A percentile compares a stretch with the other conserved stretches of the same genome.
These are phyloP conservation scores for Myxozyma kluyveri DNA, from an alignment of 805 yeast species.

Conservation along the genomic window DNA sequence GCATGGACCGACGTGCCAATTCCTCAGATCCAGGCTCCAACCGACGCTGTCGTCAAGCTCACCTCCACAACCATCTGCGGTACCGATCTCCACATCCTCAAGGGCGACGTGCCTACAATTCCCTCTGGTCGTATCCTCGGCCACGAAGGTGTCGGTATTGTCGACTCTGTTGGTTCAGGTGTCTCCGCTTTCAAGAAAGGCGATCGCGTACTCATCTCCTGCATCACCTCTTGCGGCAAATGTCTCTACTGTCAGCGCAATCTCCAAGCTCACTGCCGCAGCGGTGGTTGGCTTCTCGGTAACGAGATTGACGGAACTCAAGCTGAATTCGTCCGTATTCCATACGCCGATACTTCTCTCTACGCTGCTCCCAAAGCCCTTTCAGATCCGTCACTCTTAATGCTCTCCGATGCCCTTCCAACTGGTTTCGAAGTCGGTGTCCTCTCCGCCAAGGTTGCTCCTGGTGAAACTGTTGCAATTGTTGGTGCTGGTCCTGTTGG, in stretches of 20 bases:
- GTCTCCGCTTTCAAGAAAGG: conserved; percentile 44
- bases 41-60: conserved; percentile 50
- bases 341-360: conserved; percentile 53
- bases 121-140: conserved; percentile 46
- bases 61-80: conserved; percentile 54
- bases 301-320: conserved; percentile 53
- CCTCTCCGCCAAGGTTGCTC: conserved; percentile 12
- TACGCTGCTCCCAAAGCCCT: conserved; percentile 42
- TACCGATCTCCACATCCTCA: conserved; percentile 52
- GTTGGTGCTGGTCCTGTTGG: conserved; percentile 27
- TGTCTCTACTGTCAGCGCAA: conserved; percentile 53
- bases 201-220: conserved; percentile 48
- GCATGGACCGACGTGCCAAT: conserved; percentile 25
- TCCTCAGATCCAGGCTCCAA: conserved; percentile 24
- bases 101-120: conserved; percentile 44
- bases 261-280: conserved; percentile 29
- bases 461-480: conserved; percentile 23
- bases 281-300: conserved; percentile 38
- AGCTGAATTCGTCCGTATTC: conserved; percentile 60
- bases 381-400: conserved; percentile 21
- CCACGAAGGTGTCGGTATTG: conserved; percentile 43
- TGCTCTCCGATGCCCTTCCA: conserved; percentile 28
- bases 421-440: conserved; percentile 28
- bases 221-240: conserved; percentile 58
- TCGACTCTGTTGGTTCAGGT: conserved; percentile 43